Percentiles rank a stretch among this genome's conserved stretches.
These are phyloP conservation scores for Acer yangbiense DNA, from an alignment of 345 rosid genomes.

Conservation along the genomic window DNA sequence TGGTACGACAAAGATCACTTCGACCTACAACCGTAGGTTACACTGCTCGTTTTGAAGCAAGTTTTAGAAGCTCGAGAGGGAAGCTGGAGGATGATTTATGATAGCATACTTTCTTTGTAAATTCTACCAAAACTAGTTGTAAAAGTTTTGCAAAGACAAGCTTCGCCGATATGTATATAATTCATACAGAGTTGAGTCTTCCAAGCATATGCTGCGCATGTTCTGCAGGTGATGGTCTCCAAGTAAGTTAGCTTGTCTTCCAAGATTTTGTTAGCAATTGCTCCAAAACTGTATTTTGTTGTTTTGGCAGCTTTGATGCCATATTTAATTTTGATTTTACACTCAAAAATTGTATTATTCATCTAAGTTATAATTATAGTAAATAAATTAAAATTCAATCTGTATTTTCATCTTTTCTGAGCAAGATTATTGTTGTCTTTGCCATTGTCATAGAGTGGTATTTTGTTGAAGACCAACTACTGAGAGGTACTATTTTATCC, in stretches of 20 bases:
- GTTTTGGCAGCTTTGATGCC: background rate
- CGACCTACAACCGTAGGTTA: constrained; percentile 77
- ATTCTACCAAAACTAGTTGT: constrained; percentile 10
- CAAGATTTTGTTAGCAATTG: too few species aligned
- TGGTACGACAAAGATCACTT: constrained; percentile 84
- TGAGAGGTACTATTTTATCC: too few species aligned
- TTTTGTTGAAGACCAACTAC: too few species aligned
- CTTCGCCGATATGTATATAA: constrained; percentile 24
- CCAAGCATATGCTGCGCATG: background rate
- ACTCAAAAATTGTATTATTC: background rate
- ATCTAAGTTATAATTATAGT: background rate
- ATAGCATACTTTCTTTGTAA: background rate
- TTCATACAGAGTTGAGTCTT: background rate
- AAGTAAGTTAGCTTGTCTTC: too few species aligned
- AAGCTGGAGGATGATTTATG: constrained; percentile 4
- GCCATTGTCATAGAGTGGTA: too few species aligned
- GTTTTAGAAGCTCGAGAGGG: constrained; percentile 29
- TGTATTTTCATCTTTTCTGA: background rate
- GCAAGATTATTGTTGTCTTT: background rate
- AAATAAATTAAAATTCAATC: background rate
- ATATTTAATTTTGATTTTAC: background rate
- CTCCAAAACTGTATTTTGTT: too few species aligned
- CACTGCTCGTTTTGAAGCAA: constrained; percentile 67
- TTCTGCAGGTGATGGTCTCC: too few species aligned
- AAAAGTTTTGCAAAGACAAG: background rate